Evolutionary conservation across 768 basidiomycete genomes (phyloP), one percentile per base, ranked within the genome.

Genomic region (Kwoniella sp.): DNA sequence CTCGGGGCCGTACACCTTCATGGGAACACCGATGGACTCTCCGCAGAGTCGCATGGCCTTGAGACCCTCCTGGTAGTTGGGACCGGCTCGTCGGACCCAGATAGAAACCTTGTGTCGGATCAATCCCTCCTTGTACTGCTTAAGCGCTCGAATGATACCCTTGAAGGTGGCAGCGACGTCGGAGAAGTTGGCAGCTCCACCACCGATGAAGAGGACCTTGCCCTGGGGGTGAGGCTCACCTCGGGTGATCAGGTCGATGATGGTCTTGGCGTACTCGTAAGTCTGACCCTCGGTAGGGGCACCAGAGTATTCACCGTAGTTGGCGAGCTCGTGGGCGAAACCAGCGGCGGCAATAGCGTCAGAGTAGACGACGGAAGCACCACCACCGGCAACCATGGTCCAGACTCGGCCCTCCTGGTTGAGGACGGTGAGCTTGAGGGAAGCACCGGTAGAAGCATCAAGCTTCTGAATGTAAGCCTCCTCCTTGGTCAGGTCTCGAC

Each of bases 151-250:
- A 76, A 99, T 99, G 80, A 98, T 99, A 58, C 93, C 93, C 81
- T 98, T 96, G 87, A 99, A 99, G 55, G 93, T 98, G 9, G 93
- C 86, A 28, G 92, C 95, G 63, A 98, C 92, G 74, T 99, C 96
- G 73, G 91, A 96, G 79, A 99, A 99, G 83, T 99, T 99, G 79
- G 95, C 95, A 31, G 67, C 67, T 95, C 93, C 93, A 77, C 95
- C 95, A 76, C 93, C 95, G 62, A 99, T 95, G 81, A 99, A 95
- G 76, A 98, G 87, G 73, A 98, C 84, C 79, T 99, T 99, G 80
- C 95, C 95, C 44, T 95, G 78, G 10, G 76, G 71, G 63, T 83
- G 80, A 42, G 87, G 84, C 20, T 80, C 77, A 40, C 92, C 91
- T 53, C 93, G 90, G 37, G 89, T 96, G 75, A 98, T 89, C 56